A percentile compares a stretch with the other conserved stretches of the same genome.
phyloP scores from a whole-genome alignment of 2,329 filamentous ascomycete genomes.

The Ceratocystis harringtonii region DNA sequence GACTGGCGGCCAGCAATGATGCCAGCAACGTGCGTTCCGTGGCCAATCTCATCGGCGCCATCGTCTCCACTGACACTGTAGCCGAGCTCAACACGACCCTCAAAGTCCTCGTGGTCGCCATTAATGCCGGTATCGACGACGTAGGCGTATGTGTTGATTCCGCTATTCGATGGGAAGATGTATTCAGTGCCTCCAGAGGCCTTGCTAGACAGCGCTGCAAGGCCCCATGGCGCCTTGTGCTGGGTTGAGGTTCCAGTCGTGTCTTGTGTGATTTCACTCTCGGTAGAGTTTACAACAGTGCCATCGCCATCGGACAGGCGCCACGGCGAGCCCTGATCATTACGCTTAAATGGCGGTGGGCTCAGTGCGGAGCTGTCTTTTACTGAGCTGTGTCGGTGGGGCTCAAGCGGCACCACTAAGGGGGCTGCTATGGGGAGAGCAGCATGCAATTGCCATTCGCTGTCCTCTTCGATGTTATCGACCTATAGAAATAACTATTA shows the following conservation, averaged over 20 bases:
- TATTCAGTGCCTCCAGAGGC: slow-evolving; percentile 19
- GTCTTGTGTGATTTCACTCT: slow-evolving; percentile 3
- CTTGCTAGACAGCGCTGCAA: slow-evolving; percentile 25
- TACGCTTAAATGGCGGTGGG: slow-evolving; percentile 2
- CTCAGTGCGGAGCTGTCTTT: background rate
- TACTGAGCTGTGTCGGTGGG: background rate
- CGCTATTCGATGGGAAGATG: slow-evolving; percentile 19
- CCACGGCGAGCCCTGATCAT: slow-evolving; percentile 9
- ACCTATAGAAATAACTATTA: slow-evolving; percentile 1
- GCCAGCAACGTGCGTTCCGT: slow-evolving; percentile 29
- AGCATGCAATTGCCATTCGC: slow-evolving; percentile 6
- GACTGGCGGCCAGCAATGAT: slow-evolving; percentile 19
- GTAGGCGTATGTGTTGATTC: slow-evolving; percentile 21
- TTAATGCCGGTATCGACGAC: slow-evolving; percentile 22
- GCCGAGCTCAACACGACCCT: slow-evolving; percentile 19
- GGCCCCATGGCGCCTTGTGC: slow-evolving; percentile 23
- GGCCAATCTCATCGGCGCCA: slow-evolving; percentile 25
- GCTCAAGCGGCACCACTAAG: background rate
- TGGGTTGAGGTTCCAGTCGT: slow-evolving; percentile 46
- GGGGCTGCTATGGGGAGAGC: background rate
- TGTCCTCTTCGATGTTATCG: slow-evolving; percentile 10
- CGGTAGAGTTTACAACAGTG: background rate
- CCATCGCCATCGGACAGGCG: slow-evolving; percentile 11
- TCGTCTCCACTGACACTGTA: slow-evolving; percentile 22
- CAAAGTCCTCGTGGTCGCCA: slow-evolving; percentile 20